Base-by-base conservation (phyloP, 2,329 filamentous ascomycete genomes). In the Ophiostoma angusticollis region DNA sequence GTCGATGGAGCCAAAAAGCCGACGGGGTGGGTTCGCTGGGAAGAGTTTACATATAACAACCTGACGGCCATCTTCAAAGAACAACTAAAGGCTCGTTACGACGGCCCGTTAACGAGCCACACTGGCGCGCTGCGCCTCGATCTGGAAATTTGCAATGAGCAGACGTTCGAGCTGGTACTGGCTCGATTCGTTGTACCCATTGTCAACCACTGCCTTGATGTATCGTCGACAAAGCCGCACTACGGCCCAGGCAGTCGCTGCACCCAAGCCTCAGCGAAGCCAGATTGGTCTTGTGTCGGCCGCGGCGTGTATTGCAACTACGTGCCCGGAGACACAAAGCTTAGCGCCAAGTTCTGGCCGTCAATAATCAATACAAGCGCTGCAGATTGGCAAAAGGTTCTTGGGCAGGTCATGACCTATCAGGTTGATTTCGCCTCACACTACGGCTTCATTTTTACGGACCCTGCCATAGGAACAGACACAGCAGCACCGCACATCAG, bases 241-340 rank as follows among this genome's bases (percentile, higher is more conserved):
- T 35, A 35, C 23, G 33, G 33, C 16, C 16, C 33, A 4, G 33
- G 33, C 9, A 35, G 33, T 17, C 33, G 33, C 9, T 35, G 33
- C 23, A 13, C 8, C 9, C 9, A 18, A 6, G 4, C n/a, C 23
- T 3, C 4, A 5, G 23, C 9, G 33, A 35, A n/a, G 6, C 33
- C 33, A 18, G 33, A 35, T n/a, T 35, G 33, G 33, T 35, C 33
- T 6, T 35, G 33, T 19, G 8, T 28, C 16, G 24, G 23, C 23
- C 23, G 27, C 9, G 27, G 27, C 27, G 23, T 11, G 11, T 24
- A 24, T 11, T 24, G 11, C 23, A 24, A 24, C 23, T 24, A 24
- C 23, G 23, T 24, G 23, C 23, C 23, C 23, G 23, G 23, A 6
- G 23, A 24, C 23, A 24, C 23, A 24, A 24, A 24, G 11, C 23